These are phyloP conservation scores for Leptographium flavum DNA, from an alignment of 2,329 filamentous ascomycete species.

Conservation along the genomic window DNA sequence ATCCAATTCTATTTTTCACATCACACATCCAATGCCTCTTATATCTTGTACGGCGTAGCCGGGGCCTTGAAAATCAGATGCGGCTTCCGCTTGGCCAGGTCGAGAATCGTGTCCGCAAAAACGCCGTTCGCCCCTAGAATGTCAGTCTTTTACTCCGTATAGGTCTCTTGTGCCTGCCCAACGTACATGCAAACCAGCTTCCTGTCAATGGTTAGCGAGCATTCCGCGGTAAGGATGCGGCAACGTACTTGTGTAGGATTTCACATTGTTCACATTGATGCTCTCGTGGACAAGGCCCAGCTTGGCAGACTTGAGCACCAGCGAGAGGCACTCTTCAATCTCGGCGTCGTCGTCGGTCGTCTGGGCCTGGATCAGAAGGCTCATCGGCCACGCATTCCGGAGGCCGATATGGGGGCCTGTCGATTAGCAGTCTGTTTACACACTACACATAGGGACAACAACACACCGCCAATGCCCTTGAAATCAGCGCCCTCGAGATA, in stretches of 20 bases:
- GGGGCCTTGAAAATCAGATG: conserved; percentile 66
- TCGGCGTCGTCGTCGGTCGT: conserved; percentile 74
- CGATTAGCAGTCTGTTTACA: conserved; percentile 3
- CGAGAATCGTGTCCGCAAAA: conserved; percentile 82
- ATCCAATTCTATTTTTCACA: no score
- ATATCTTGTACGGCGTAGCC: conserved; percentile 41
- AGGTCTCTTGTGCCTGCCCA: no score
- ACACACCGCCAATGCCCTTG: conserved; percentile 71
- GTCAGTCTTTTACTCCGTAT: conserved; percentile 1
- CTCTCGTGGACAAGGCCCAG: conserved; percentile 86
- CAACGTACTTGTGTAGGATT: conserved; percentile 58
- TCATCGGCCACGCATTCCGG: conserved; percentile 95
- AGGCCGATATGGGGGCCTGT: conserved; percentile 59
- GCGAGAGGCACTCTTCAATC: conserved; percentile 56
- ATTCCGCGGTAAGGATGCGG: background rate
- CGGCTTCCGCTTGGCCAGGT: conserved; percentile 78
- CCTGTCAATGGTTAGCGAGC: conserved; percentile 22
- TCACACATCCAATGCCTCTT: background rate
- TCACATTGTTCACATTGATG: conserved; percentile 57
- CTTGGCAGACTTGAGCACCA: conserved; percentile 61
- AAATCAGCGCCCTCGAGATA: conserved; percentile 67
- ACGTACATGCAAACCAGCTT: conserved; percentile 80
- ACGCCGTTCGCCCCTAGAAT: conserved; percentile 73
- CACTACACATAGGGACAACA: background rate
- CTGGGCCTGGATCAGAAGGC: conserved; percentile 77